phyloP scores from a whole-genome alignment of 202 grass and related monocot genomes.

The Bolboschoenoplectus hybrid region DNA sequence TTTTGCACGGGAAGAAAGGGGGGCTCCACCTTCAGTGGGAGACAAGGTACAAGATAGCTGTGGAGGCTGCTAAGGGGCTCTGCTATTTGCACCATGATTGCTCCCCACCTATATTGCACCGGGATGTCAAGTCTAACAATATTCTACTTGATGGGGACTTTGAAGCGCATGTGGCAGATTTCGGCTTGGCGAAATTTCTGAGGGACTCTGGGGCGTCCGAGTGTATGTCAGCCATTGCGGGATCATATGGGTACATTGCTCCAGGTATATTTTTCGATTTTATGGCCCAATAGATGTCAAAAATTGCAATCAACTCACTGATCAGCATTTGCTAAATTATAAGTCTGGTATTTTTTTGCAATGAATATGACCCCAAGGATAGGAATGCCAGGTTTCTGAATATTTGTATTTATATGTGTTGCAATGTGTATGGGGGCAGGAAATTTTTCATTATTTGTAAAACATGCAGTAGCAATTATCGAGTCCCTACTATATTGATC shows the following conservation, averaged over 20 bases:
- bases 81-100: conserved; percentile 99
- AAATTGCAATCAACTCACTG: neutral
- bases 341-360: neutral
- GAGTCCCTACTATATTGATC: neutral
- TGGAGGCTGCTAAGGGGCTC: conserved; percentile 90
- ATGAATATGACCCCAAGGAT: neutral
- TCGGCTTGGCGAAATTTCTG: conserved; percentile 93
- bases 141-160: conserved; percentile 79
- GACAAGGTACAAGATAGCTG: conserved; percentile 91
- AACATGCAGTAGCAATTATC: neutral
- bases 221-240: conserved; percentile 98
- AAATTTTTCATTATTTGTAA: neutral
- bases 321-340: neutral
- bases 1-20: conserved; percentile 73
- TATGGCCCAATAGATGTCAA: neutral
- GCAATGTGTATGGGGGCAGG: no score
- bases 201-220: conserved; percentile 64
- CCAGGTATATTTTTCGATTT: conserved; percentile 54
- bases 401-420: no score
- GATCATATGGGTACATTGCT: conserved; percentile 96
- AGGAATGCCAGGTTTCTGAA: no score
- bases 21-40: conserved; percentile 79
- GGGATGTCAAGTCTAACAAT: conserved; percentile 99
- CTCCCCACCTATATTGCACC: conserved; percentile 86
- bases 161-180: conserved; percentile 92